Evolutionary conservation across 2,329 filamentous ascomycete genomes (phyloP), one percentile per base, ranked within the genome.

Genomic region (Stagonosporopsis tanaceti): DNA sequence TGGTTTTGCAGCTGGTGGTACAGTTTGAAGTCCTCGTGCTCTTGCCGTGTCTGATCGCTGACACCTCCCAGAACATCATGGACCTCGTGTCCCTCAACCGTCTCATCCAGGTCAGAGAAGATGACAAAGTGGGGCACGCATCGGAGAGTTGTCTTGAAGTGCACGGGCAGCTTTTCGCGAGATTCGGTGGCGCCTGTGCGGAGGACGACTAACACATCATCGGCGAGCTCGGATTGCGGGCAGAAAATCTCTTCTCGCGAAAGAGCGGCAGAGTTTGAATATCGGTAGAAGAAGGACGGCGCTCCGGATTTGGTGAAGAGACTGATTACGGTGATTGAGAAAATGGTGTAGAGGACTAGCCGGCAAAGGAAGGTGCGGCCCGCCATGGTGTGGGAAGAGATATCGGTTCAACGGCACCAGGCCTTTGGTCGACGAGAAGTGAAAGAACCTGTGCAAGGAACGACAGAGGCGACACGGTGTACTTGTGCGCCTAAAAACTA

Each of bases 171-270:
- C 67, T 86, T 87, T 47, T 84, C 80, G 42, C 78, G 77, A 17
- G 84, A 80, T 70, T 87, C 85, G 15, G 84, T 86, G 15, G 85
- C 84, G 39, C 85, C 85, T 1, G 85, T 87, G 60, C 85, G 83
- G 61, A 88, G 76, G n/a, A 86, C 77, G 5, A 87, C 80, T 25
- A 87, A 78, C 12, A 87, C 72, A 66, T 87, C 82, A 17, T 85
- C 80, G 50, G 71, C 70, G 15, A 76, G 63, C 27, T 70, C 63
- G 38, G 74, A 72, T 42, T 69, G 67, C 6, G 74, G 65, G 56
- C 74, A 77, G 32, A 68, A 64, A 47, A 72, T 47, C 15, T 64
- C 47, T 30, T 67, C 51, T 12, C 53, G 58, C 11, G 57, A 47
- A 22, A 58, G 59, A 15, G 67, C 57, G 1, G 60, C 57, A 0